Evolutionary conservation across 371 early-diverging fungal genomes (phyloP).

Genomic region (Apophysomyces sp.): DNA sequence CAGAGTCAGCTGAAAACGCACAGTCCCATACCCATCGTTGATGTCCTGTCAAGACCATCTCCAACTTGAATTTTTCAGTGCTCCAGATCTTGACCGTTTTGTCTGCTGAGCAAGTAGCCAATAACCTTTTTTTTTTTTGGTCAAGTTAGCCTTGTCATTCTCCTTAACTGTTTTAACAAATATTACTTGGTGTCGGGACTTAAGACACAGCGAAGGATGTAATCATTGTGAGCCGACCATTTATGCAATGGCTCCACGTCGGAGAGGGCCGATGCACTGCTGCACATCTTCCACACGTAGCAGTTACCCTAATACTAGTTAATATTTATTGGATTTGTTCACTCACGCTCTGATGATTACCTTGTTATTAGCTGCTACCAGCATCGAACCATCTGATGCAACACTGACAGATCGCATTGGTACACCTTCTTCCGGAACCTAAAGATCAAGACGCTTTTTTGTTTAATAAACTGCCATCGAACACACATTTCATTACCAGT

Average conservation of each 20-base stretch:
- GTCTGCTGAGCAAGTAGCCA: constrained; percentile 91
- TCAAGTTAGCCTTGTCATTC: neutral
- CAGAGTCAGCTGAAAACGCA: constrained; percentile 91
- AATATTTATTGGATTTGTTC: neutral
- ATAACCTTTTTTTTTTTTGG: constrained; percentile 38
- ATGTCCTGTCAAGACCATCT: constrained; percentile 80
- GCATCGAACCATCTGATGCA: constrained; percentile 83
- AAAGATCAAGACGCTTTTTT: neutral
- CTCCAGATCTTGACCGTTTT: constrained; percentile 77
- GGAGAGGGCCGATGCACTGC: constrained; percentile 45
- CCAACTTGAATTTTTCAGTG: constrained; percentile 63
- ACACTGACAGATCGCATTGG: constrained; percentile 90
- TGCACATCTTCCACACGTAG: constrained; percentile 83
- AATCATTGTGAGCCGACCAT: constrained; percentile 79
- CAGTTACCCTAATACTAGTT: constrained; percentile 63
- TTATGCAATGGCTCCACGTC: constrained; percentile 74
- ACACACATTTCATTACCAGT: constrained; percentile 50
- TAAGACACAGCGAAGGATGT: constrained; percentile 79
- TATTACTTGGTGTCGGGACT: constrained; percentile 80
- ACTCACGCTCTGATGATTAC: constrained; percentile 21
- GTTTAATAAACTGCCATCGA: neutral
- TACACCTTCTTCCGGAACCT: constrained; percentile 86
- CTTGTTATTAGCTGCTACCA: constrained; percentile 93
- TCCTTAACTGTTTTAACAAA: neutral
- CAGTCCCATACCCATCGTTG: constrained; percentile 95